phyloP scores from a whole-genome alignment of 2,329 filamentous ascomycete species.

The Xylaria sp. region DNA sequence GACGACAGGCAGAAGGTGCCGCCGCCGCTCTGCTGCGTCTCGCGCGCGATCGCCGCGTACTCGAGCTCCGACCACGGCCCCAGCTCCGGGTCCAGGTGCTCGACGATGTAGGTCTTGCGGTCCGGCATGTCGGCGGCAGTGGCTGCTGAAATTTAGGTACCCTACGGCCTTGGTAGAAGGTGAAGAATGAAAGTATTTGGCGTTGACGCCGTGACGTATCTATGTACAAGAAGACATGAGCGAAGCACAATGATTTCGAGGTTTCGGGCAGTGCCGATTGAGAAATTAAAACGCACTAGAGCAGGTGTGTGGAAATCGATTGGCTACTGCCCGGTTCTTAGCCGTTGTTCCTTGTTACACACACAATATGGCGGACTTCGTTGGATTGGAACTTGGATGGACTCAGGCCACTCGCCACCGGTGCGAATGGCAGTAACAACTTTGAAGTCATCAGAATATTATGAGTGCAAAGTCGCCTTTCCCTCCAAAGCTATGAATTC shows the following conservation, averaged over 20 bases:
- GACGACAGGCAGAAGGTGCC: slow-evolving; percentile 82
- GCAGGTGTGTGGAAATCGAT: background rate
- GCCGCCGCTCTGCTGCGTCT: slow-evolving; percentile 66
- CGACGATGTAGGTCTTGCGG: slow-evolving; percentile 83
- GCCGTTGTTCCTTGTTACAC: too few species aligned
- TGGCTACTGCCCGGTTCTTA: slow-evolving; percentile 1
- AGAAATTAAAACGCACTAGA: background rate
- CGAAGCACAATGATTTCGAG: background rate
- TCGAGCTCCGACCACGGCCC: slow-evolving; percentile 94
- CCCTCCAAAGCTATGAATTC: too few species aligned
- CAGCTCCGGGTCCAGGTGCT: slow-evolving; percentile 93
- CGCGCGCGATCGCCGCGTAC: slow-evolving; percentile 83
- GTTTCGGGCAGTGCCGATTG: background rate
- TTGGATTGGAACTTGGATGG: too few species aligned
- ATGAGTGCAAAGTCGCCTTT: too few species aligned
- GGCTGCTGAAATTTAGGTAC: background rate
- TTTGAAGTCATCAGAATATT: too few species aligned
- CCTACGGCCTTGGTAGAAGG: background rate
- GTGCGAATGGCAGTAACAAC: too few species aligned
- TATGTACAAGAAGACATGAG: background rate
- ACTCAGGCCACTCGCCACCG: too few species aligned
- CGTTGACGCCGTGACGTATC: background rate
- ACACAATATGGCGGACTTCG: too few species aligned
- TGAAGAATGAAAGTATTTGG: background rate
- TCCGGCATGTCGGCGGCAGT: slow-evolving; percentile 24